Conservation (phyloP, 1,284 basidiomycete genomes). For the Leccinum brunneo-olivaceum region DNA sequence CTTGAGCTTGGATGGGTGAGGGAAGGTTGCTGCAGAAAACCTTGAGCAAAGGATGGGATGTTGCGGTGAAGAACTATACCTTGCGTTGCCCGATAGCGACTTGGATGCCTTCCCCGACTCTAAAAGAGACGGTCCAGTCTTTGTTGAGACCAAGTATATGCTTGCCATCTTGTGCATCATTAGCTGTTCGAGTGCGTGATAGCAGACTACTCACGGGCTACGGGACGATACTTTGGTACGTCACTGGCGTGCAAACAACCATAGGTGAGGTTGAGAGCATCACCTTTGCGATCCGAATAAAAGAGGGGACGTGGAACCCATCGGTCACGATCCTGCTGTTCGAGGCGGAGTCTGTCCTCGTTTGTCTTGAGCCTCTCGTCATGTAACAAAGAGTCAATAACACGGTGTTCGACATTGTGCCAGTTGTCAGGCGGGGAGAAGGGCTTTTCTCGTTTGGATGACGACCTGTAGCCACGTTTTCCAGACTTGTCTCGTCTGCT, state of each 20-base stretch:
- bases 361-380: constrained; percentile 36
- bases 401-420: constrained; percentile 12
- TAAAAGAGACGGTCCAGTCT: constrained; percentile 41
- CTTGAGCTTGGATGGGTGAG: constrained; percentile 52
- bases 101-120: constrained; percentile 55
- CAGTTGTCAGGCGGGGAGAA: constrained; percentile 15
- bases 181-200: constrained; percentile 34
- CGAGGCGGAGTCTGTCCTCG: constrained; percentile 29
- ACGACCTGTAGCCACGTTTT: constrained; percentile 20
- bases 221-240: constrained; percentile 59
- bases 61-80: constrained; percentile 29
- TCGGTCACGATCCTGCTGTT: constrained; percentile 21
- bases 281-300: constrained; percentile 66
- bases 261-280: constrained; percentile 61
- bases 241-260: constrained; percentile 61
- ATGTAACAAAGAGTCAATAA: constrained; percentile 18
- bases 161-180: constrained; percentile 58
- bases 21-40: constrained; percentile 38
- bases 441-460: constrained; percentile 25
- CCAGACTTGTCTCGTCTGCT: constrained; percentile 21
- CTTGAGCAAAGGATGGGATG: constrained; percentile 6
- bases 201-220: constrained; percentile 42
- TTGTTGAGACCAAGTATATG: constrained; percentile 53
- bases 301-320: constrained; percentile 36
- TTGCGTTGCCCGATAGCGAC: constrained; percentile 47